Evolutionary conservation across 441 rosid species (phyloP).

Genomic region (Hura crepitans): DNA sequence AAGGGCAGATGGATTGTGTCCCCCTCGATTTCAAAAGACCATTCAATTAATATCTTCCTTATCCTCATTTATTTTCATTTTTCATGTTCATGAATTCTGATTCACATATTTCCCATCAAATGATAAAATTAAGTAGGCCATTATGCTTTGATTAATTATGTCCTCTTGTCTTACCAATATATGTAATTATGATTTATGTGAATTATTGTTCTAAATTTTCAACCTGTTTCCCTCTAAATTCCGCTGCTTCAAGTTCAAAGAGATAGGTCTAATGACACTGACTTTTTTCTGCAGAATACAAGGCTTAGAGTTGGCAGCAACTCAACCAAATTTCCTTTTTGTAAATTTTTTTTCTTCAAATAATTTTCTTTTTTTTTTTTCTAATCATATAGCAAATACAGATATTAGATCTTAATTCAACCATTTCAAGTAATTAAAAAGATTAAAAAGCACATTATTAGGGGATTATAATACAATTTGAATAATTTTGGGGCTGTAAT

Average conservation of each 20-base stretch:
- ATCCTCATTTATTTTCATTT: background rate
- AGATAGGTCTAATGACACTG: background rate
- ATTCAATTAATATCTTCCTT: slow-evolving; percentile 27
- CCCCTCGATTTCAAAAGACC: slow-evolving; percentile 29
- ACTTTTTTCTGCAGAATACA: slow-evolving; percentile 1
- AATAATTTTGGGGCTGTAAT: no score
- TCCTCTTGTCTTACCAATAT: slow-evolving; percentile 20
- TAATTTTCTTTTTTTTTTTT: background rate
- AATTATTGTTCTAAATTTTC: background rate
- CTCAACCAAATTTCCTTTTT: background rate
- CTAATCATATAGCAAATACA: background rate
- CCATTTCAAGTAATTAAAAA: background rate
- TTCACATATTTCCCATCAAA: slow-evolving; percentile 30
- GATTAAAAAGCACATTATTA: no score
- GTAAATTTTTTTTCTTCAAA: background rate
- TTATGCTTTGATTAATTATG: slow-evolving; percentile 19
- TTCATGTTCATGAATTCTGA: slow-evolving; percentile 25
- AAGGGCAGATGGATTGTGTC: slow-evolving; percentile 32
- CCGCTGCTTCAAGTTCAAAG: background rate
- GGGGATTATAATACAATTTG: no score
- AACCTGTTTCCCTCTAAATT: background rate
- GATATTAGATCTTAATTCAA: background rate
- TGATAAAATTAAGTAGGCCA: slow-evolving; percentile 15
- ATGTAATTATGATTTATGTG: slow-evolving; percentile 19
- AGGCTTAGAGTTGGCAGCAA: slow-evolving; percentile 5